Evolutionary conservation across 169 alveolate genomes (phyloP).

Genomic region (Perkinsus chesapeaki): DNA sequence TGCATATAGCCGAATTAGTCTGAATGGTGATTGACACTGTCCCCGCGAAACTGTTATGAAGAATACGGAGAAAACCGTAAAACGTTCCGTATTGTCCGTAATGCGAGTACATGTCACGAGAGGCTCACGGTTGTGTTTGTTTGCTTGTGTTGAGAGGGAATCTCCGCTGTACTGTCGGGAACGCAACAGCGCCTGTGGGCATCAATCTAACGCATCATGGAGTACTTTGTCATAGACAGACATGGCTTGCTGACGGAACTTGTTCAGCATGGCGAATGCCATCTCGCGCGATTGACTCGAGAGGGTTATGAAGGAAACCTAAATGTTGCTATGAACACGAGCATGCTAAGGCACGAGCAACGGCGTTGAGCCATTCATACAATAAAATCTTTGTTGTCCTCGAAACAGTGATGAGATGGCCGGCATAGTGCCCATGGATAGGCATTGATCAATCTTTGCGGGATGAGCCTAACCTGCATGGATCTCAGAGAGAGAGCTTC

Average conservation of each 20-base stretch:
- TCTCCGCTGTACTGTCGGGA: too few species aligned
- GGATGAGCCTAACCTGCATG: neutral
- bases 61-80: too few species aligned
- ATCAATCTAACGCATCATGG: too few species aligned
- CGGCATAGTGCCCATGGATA: constrained; percentile 10
- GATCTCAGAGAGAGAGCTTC: neutral
- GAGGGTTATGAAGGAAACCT: constrained; percentile 6
- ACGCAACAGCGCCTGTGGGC: too few species aligned
- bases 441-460: neutral
- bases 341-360: neutral
- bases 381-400: neutral
- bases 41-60: too few species aligned
- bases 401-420: constrained; percentile 2
- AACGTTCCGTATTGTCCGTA: too few species aligned
- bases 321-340: neutral
- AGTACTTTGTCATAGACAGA: neutral
- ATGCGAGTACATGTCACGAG: too few species aligned
- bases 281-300: neutral
- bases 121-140: too few species aligned
- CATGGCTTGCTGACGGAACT: neutral
- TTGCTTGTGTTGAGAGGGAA: too few species aligned
- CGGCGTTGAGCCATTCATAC: neutral
- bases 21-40: too few species aligned
- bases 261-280: constrained; percentile 12
- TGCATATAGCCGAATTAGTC: too few species aligned